Conservation (phyloP, 768 basidiomycete species). For the Grammothele lineata region DNA sequence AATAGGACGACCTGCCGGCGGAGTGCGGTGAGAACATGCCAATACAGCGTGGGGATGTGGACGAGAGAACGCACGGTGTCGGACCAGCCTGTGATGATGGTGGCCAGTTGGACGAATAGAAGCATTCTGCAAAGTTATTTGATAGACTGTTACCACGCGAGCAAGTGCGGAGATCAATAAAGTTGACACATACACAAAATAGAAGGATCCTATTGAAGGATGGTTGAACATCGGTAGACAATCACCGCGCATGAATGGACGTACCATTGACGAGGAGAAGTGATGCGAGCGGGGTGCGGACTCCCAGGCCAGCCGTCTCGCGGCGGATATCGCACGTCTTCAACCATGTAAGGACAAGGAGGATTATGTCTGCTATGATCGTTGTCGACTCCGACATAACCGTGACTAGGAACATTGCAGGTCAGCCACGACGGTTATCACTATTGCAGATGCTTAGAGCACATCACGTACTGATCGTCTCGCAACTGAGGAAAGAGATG, state of each 20-base stretch:
- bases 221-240: no score
- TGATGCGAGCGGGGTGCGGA: constrained; percentile 7
- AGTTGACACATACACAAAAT: background rate
- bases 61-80: no score
- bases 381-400: background rate
- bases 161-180: background rate
- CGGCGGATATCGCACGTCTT: constrained; percentile 9
- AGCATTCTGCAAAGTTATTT: background rate
- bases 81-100: no score
- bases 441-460: no score
- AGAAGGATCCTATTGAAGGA: background rate
- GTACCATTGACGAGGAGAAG: constrained; percentile 12
- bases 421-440: no score
- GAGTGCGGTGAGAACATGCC: no score
- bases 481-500: background rate
- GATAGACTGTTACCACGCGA: background rate
- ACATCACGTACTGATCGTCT: no score
- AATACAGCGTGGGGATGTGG: no score
- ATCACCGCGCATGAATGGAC: no score
- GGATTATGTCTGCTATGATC: constrained; percentile 6
- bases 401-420: background rate
- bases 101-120: no score
- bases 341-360: constrained; percentile 11
- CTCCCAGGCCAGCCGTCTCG: background rate
- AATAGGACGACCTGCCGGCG: background rate